These are phyloP conservation scores for Centella asiatica DNA, from an alignment of 129 eudicot species.

Conservation along the genomic window DNA sequence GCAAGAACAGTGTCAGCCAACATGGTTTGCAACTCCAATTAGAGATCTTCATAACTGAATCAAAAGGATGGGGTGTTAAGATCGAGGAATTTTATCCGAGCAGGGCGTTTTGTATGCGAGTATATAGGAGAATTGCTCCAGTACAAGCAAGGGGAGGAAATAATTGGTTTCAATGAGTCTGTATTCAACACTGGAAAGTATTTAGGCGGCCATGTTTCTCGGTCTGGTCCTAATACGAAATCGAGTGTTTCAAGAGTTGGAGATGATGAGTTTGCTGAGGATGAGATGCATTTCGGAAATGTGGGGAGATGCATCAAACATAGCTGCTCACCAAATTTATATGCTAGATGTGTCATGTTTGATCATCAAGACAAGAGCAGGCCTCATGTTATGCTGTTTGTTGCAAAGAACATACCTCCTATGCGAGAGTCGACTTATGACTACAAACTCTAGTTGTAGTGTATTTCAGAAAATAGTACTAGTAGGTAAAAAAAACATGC, in stretches of 20 bases:
- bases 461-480: no score
- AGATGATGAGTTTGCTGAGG: background rate
- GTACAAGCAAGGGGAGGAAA: background rate
- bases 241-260: background rate
- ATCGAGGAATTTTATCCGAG: constrained; percentile 4
- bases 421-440: constrained; percentile 6
- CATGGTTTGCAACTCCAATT: constrained; percentile 2
- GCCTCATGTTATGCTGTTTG: constrained; percentile 18
- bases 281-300: constrained; percentile 14
- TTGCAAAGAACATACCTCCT: constrained; percentile 15
- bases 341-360: constrained; percentile 13
- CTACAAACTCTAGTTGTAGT: background rate
- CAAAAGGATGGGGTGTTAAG: constrained; percentile 21
- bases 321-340: constrained; percentile 16
- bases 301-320: constrained; percentile 18
- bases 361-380: constrained; percentile 8
- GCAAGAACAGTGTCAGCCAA: constrained; percentile 18
- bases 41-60: constrained; percentile 13
- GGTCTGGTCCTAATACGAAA: background rate
- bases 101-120: constrained; percentile 20
- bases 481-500: no score
- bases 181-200: background rate
- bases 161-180: background rate
- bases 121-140: constrained; percentile 12
- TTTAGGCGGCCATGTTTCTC: background rate